Base-by-base conservation (phyloP, 2,329 filamentous ascomycete species). In the Aspergillus tubingensis region DNA sequence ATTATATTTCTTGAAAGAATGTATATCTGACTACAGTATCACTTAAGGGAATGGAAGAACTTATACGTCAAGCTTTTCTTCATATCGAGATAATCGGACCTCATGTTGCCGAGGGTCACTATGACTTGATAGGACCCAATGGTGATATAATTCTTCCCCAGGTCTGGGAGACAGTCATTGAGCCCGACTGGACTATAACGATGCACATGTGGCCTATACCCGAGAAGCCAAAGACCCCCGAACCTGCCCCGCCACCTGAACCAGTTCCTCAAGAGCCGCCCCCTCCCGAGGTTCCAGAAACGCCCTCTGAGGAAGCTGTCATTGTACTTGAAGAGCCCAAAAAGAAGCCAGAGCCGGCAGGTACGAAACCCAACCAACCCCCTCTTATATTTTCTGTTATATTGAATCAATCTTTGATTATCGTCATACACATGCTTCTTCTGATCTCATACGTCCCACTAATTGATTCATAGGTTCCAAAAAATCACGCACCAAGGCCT, bases 51-150 rank as follows among this genome's bases (percentile, higher is more conserved):
- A 94, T 95, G 90, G 90, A 94, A 74, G 88, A 91, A 50, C 83
- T 95, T 39, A 94, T 95, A 73, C 90, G 90, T 71, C 91, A 94
- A 78, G 91, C 91, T 17, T 95, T 95, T 72, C 74, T 89, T 19
- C 89, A 93, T 67, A 88, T 95, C 53, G 90, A 92, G 52, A 80
- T 88, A 11, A 87, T 94, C 57, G 89, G 89, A 0, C 88, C 87
- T 15, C 89, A 92, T 67, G 91, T 95, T 25, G 86, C 88, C 65
- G 85, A 90, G 60, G 90, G 91, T 1, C 89, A 91, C 70, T 95
- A 92, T 74, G 91, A 95, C 72, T 80, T 95, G 44, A 84, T 91
- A 54, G 91, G 90, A 0, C 90, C 91, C 4, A 86, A 91, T 68
- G 89, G 89, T 43, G 89, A 95, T 73, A 92, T 94, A 65, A 93